Percentiles rank a stretch among this genome's conserved stretches.
phyloP scores from a whole-genome alignment of 106 monocot species.

The Dioscorea dumetorum region DNA sequence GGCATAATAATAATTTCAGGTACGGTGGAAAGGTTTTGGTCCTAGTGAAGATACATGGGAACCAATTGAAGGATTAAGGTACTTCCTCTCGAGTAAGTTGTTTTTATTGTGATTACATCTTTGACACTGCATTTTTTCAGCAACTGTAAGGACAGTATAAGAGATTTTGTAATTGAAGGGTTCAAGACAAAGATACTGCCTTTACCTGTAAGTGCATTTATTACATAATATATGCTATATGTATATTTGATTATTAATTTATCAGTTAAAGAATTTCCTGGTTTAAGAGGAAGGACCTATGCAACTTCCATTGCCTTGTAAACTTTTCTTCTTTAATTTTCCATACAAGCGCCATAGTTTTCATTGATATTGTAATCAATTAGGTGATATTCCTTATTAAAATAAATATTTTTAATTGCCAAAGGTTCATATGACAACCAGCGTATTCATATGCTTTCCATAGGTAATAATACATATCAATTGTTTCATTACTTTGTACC shows the following conservation, averaged over 20 bases:
- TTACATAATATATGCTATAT: not conserved
- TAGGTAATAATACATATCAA: no score
- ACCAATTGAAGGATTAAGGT: slow-evolving; percentile 70
- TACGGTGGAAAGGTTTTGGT: slow-evolving; percentile 85
- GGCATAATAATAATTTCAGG: slow-evolving; percentile 23
- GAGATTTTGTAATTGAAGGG: slow-evolving; percentile 69
- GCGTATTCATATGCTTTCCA: no score
- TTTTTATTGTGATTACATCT: no score
- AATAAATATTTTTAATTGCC: no score
- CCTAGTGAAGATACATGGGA: slow-evolving; percentile 89
- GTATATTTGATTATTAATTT: not conserved
- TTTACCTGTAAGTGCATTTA: slow-evolving; percentile 51
- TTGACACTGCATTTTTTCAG: slow-evolving; percentile 27
- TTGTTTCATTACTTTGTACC: no score
- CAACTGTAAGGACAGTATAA: slow-evolving; percentile 66
- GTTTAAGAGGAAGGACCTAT: not conserved
- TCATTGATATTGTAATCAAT: no score
- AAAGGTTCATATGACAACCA: no score
- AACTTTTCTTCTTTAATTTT: no score
- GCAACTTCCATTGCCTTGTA: not conserved
- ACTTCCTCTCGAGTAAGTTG: not conserved
- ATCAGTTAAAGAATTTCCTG: not conserved
- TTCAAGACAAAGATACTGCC: slow-evolving; percentile 52
- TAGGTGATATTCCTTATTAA: no score
- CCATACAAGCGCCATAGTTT: no score